Evolutionary conservation across 805 yeast species (phyloP), one percentile per base, ranked within the genome.

Genomic region (Jamesozyma spencerorum): DNA sequence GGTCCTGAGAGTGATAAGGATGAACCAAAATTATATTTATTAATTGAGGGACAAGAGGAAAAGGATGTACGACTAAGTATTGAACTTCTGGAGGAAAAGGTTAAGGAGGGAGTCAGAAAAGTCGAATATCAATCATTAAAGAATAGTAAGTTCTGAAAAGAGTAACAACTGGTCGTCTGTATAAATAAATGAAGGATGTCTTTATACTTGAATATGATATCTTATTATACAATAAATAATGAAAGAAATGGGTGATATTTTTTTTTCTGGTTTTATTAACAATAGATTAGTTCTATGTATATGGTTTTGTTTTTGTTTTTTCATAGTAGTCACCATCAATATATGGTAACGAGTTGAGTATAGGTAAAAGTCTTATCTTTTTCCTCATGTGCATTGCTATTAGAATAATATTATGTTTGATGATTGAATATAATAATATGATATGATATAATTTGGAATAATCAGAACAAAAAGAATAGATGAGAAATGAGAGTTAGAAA

Each of bases 41-140:
- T 83, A 18, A 76, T 90, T 26, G 97, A 90, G 58, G 87, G 90
- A 2, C 71, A 71, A 13, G 74, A 74, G 5, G 81, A 79, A 39
- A 58, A 63, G 13, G 68, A 77, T 5, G 81, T 86, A 2, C 58
- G 64, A 31, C 66, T 70, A 33, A 86, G 88, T 1, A 77, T 80
- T 41, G 70, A 66, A 17, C 51, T 77, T 44, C 65, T 83, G 28
- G 73, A 77, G 38, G 71, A 69, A 31, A 64, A 68, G 32, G 74
- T 79, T 51, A 64, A 75, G 5, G 76, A 70, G 44, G 86, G 81
- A 2, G 60, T 79, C 17, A 73, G 70, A 45, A 63, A 65, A 37
- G 73, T 74, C 4, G 66, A 69, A 14, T 63, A 63, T 37, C 71
- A 69, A 38, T 72, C 71, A 11, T 55, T 63, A 14, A 64, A 64